These are phyloP conservation scores for Xenoacremonium recifei DNA, from an alignment of 2,329 filamentous ascomycete genomes.

Conservation along the genomic window DNA sequence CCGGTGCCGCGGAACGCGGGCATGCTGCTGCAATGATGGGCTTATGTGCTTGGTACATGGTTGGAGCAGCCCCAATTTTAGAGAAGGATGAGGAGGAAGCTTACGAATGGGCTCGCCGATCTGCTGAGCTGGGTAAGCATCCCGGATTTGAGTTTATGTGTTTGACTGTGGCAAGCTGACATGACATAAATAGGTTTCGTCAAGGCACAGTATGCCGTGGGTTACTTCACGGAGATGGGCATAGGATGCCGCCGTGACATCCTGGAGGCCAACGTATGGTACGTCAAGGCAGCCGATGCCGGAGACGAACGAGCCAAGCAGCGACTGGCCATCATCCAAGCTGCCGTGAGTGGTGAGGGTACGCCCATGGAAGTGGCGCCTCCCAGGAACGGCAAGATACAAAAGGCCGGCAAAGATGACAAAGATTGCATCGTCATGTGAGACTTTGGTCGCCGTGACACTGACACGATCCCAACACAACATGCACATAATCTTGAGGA, in stretches of 20 bases:
- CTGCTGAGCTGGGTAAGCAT: constrained; percentile 76
- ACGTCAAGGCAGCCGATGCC: constrained; percentile 89
- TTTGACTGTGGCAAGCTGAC: too few species aligned
- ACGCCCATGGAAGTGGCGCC: constrained; percentile 56
- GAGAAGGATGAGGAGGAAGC: constrained; percentile 96
- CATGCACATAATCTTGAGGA: constrained; percentile 11
- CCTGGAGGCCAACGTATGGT: constrained; percentile 98
- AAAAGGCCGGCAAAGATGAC: constrained; percentile 48
- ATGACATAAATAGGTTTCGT: constrained; percentile 61
- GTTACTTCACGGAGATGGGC: constrained; percentile 98
- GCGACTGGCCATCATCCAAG: constrained; percentile 80
- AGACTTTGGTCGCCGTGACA: constrained; percentile 9
- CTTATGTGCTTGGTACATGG: constrained; percentile 96
- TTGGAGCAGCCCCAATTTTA: constrained; percentile 86
- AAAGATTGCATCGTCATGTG: constrained; percentile 61
- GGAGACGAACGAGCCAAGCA: constrained; percentile 89
- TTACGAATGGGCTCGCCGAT: constrained; percentile 90
- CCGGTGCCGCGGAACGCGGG: constrained; percentile 79
- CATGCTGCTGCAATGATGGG: constrained; percentile 95
- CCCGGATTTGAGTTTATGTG: too few species aligned
- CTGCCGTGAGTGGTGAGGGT: constrained; percentile 64
- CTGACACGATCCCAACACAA: too few species aligned
- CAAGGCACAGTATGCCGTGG: constrained; percentile 88
- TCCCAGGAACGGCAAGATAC: constrained; percentile 50
- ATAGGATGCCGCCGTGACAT: constrained; percentile 92